Conservation (phyloP, 331 rosid genomes). For the Malus hybrid region DNA sequence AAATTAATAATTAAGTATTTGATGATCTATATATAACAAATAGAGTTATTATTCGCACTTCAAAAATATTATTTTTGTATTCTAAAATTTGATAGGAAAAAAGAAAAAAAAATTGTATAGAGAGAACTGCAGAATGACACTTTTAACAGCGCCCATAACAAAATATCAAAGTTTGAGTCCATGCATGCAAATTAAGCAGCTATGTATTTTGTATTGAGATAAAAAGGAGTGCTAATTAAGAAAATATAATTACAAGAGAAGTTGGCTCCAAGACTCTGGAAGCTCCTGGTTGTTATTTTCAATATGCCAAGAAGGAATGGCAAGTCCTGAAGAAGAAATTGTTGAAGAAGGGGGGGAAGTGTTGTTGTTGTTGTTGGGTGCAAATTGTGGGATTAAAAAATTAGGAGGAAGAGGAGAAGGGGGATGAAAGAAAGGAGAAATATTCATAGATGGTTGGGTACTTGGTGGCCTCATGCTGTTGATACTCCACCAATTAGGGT, state of each 20-base stretch:
- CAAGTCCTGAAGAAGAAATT: slow-evolving; percentile 21
- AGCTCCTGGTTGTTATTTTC: slow-evolving; percentile 45
- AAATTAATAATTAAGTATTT: too few species aligned
- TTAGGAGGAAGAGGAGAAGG: slow-evolving; percentile 12
- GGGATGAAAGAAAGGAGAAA: slow-evolving; percentile 47
- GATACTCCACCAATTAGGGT: slow-evolving; percentile 93
- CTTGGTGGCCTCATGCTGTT: slow-evolving; percentile 49
- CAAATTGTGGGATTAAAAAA: slow-evolving; percentile 36
- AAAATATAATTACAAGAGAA: slow-evolving; percentile 49
- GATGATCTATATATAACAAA: too few species aligned
- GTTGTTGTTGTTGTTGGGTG: slow-evolving; percentile 21
- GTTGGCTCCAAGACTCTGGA: slow-evolving; percentile 93
- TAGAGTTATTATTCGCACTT: too few species aligned
- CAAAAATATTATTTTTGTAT: too few species aligned
- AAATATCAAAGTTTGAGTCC: background rate
- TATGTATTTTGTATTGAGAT: background rate
- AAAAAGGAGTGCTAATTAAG: slow-evolving; percentile 3
- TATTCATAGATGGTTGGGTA: slow-evolving; percentile 31
- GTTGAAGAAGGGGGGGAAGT: background rate
- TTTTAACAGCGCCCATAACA: too few species aligned
- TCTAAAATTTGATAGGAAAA: too few species aligned
- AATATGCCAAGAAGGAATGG: slow-evolving; percentile 50
- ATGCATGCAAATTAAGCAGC: background rate
- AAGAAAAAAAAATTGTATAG: too few species aligned
- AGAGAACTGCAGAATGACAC: too few species aligned